phyloP scores from a whole-genome alignment of 306 rosid genomes.

The Vigna radiata region DNA sequence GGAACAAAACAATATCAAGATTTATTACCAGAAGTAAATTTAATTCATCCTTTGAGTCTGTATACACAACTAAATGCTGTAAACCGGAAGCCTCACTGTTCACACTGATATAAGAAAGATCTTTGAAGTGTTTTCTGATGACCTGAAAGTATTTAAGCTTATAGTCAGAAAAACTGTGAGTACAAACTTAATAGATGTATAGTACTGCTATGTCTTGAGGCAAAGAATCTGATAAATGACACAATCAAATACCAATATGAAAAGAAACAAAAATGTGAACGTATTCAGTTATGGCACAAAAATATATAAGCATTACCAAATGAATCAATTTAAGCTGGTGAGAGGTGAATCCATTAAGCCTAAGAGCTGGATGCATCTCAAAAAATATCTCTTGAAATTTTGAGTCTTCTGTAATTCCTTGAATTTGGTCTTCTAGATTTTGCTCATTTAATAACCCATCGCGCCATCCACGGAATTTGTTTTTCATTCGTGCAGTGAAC shows the following conservation, averaged over 20 bases:
- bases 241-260: conserved; percentile 25
- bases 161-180: conserved; percentile 40
- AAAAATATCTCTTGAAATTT: conserved; percentile 74
- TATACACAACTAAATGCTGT: conserved; percentile 67
- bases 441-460: conserved; percentile 67
- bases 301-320: conserved; percentile 60
- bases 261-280: conserved; percentile 23
- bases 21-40: conserved; percentile 73
- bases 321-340: conserved; percentile 84
- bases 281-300: conserved; percentile 33
- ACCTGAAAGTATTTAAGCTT: conserved; percentile 68
- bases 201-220: conserved; percentile 7
- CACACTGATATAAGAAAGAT: conserved; percentile 65
- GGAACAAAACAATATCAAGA: conserved; percentile 15
- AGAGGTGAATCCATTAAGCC: conserved; percentile 79
- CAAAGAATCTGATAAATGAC: conserved; percentile 29
- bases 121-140: conserved; percentile 68
- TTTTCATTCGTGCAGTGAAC: conserved; percentile 82
- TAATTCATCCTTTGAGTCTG: conserved; percentile 74
- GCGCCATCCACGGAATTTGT: conserved; percentile 73
- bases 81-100: conserved; percentile 57
- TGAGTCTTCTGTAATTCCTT: conserved; percentile 55
- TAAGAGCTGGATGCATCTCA: conserved; percentile 81
- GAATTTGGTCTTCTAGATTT: conserved; percentile 53
- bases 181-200: conserved; percentile 11